These are phyloP conservation scores for Sporothrix euskadiensis DNA, from an alignment of 2,329 filamentous ascomycete species.

Conservation along the genomic window DNA sequence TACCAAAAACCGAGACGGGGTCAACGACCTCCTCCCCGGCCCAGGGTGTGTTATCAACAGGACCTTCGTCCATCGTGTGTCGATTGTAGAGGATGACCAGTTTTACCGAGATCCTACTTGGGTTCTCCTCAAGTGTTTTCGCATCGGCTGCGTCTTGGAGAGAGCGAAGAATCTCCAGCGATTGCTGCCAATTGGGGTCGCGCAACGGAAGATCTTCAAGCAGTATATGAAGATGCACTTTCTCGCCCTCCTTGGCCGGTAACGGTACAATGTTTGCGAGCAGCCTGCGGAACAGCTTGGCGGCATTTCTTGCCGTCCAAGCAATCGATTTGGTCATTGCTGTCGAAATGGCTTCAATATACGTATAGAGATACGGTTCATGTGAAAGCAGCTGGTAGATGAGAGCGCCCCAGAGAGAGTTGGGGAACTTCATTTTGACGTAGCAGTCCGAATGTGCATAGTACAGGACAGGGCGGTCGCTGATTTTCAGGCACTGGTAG, in stretches of 20 bases:
- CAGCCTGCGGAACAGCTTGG: not conserved
- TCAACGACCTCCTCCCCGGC: not conserved
- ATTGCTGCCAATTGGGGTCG: not conserved
- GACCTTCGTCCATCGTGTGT: not conserved
- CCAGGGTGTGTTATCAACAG: not conserved
- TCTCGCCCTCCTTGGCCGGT: not conserved
- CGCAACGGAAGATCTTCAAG: not conserved
- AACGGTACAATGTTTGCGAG: not conserved
- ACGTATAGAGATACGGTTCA: not conserved
- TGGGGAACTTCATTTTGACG: not conserved
- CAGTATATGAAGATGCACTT: not conserved
- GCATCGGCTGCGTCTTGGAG: not conserved
- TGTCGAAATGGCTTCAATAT: not conserved
- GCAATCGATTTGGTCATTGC: not conserved
- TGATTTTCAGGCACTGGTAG: not conserved
- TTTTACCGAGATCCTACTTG: not conserved
- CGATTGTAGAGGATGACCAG: constrained; percentile 6
- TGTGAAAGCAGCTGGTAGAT: not conserved
- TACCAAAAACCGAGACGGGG: not conserved
- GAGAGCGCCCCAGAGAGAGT: not conserved
- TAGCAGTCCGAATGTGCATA: not conserved
- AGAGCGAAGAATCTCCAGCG: not conserved
- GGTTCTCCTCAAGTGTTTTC: not conserved
- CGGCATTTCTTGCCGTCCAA: not conserved
- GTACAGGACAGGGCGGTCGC: not conserved